Percentiles rank a stretch among this genome's conserved stretches.
phyloP scores from a whole-genome alignment of 106 monocot species.

The Dendrobium chrysotoxum region DNA sequence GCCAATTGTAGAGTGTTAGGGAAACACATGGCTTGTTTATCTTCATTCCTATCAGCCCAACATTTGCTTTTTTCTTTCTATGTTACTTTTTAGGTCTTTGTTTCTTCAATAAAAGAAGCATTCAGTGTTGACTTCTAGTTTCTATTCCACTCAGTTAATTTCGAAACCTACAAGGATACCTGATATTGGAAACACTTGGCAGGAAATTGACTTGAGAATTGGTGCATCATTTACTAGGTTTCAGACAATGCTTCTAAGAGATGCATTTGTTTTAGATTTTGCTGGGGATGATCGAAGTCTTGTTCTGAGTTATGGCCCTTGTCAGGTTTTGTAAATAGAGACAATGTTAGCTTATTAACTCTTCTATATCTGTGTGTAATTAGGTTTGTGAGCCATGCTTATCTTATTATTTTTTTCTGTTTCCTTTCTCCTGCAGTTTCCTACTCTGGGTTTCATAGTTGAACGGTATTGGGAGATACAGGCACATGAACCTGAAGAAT shows the following conservation, averaged over 20 bases:
- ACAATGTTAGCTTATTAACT: neutral
- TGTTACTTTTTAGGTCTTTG: neutral
- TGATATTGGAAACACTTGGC: conserved; percentile 15
- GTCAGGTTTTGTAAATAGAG: conserved; percentile 53
- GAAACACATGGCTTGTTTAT: neutral
- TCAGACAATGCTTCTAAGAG: conserved; percentile 88
- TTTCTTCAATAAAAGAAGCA: neutral
- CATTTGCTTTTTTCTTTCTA: conserved; percentile 5
- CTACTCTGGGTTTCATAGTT: conserved; percentile 97
- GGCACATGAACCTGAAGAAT: conserved; percentile 94
- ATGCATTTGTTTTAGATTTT: conserved; percentile 83
- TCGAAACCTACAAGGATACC: neutral
- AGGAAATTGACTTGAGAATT: conserved; percentile 97
- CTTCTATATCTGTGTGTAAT: neutral
- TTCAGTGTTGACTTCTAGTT: neutral
- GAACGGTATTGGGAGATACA: conserved; percentile 97
- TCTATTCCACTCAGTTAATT: neutral
- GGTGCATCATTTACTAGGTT: conserved; percentile 99
- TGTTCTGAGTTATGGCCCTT: conserved; percentile 94
- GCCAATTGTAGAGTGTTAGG: neutral
- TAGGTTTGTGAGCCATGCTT: neutral
- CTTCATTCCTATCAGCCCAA: neutral
- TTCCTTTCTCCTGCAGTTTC: conserved; percentile 48
- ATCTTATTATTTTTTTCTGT: neutral
- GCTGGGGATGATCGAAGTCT: conserved; percentile 58